Evolutionary conservation across 179 eudicot genomes (phyloP), one percentile per base, ranked within the genome.

Genomic region (Carnegiea gigantea): DNA sequence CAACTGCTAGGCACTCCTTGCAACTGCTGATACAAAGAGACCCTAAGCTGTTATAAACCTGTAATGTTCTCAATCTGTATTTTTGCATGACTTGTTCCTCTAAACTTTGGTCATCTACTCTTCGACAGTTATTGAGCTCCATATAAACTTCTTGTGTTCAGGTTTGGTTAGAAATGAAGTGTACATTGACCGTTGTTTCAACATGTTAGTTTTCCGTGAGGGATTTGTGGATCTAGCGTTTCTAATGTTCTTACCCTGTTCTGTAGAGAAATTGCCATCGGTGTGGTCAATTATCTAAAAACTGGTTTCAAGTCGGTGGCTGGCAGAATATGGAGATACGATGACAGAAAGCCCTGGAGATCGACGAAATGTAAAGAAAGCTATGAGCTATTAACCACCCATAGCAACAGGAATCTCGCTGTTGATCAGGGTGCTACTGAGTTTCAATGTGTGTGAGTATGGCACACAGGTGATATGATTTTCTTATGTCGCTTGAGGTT

Each of bases 261-360:
- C 15, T 88, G 84, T 91, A 96, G 99, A 87, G 99, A 94, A 88
- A 90, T 96, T 80, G 92, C 86, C 6, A 82, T 89, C 23, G 83
- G 88, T 24, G 75, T 91, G 83, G 82, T 86, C 28, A 90, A 89
- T 75, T 92, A 87, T 83, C 70, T 91, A 81, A 90, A 82, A 88
- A 86, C 90, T 44, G 90, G 93, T 43, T 72, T 91, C 20, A 89
- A 90, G 84, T 79, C 82, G 23, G 84, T 92, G 77, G 88, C 92
- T 67, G 84, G 88, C 67, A 92, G 86, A 83, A 72, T 96, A 48
- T 90, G 95, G 96, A 92, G 83, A 79, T 87, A 85, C 53, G 91
- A 88, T 38, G 98, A 88, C 28, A 89, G 86, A 82, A 92, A 85
- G 85, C 85, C 79, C 0, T 86, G 91, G 76, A 88, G 87, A 81